Conservation (phyloP, 176 grass and related monocot genomes). For the Themeda triandra region DNA sequence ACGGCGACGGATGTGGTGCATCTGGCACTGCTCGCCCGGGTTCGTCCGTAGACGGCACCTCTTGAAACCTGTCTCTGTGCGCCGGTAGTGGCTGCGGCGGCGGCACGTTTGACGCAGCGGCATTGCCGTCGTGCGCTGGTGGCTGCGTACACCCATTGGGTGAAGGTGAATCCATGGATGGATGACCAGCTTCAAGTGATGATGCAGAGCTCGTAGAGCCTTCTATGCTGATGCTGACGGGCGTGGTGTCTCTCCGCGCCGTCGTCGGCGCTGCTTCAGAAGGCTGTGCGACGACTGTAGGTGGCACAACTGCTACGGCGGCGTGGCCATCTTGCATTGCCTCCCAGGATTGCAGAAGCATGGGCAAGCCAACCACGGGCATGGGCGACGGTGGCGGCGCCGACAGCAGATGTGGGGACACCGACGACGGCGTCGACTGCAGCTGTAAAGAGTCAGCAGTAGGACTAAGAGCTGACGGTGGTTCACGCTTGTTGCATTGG, state of each 20-base stretch:
- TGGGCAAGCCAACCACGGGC: constrained; percentile 22
- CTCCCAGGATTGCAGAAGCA: constrained; percentile 23
- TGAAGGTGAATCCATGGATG: constrained; percentile 2
- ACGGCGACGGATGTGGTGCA: not conserved
- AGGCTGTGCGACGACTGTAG: not conserved
- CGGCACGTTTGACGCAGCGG: not conserved
- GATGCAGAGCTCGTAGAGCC: not conserved
- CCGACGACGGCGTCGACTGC: not conserved
- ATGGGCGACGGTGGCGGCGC: constrained; percentile 36
- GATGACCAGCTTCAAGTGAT: not conserved
- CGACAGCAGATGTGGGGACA: constrained; percentile 16
- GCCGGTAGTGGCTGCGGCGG: not conserved
- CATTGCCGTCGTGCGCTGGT: not conserved
- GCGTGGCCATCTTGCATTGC: not conserved
- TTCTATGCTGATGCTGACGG: too few relatives aligned
- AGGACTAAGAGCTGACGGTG: constrained; percentile 18
- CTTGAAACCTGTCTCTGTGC: not conserved
- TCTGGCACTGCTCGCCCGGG: not conserved
- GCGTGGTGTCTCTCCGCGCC: too few relatives aligned
- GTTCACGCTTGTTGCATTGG: not conserved
- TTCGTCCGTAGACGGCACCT: too few relatives aligned
- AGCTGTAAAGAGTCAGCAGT: not conserved
- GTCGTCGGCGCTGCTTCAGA: not conserved
- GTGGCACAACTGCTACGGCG: not conserved
- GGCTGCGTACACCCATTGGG: not conserved